Conservation (phyloP, 345 rosid genomes). For the Xanthoceras sorbifolium region DNA sequence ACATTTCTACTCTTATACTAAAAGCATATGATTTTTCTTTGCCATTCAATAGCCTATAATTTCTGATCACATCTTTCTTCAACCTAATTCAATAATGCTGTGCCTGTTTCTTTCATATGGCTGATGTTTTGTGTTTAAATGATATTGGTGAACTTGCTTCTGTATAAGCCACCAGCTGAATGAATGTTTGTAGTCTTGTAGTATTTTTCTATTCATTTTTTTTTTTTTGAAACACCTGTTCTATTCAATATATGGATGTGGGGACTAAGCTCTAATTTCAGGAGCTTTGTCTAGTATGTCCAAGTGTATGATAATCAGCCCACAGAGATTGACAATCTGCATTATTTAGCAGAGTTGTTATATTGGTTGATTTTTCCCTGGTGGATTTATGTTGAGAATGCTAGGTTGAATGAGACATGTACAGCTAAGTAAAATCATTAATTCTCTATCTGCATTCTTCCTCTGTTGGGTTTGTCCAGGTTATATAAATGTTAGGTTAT, state of each 20-base stretch:
- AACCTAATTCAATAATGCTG: not conserved
- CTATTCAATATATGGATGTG: not conserved
- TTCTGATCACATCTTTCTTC: not conserved
- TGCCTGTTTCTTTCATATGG: not conserved
- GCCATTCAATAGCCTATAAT: not conserved
- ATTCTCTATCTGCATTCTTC: not conserved
- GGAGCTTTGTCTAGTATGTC: not conserved
- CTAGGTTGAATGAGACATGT: not conserved
- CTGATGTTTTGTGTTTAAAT: not conserved
- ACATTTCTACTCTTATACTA: conserved; percentile 3
- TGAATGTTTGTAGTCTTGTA: conserved; percentile 3
- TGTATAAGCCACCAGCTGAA: not conserved
- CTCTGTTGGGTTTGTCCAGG: not conserved
- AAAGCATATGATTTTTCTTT: not conserved
- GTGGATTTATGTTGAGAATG: not conserved
- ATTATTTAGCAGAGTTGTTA: not conserved
- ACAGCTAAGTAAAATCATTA: not conserved
- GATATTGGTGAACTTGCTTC: not conserved
- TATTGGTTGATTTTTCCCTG: not conserved
- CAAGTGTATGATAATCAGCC: not conserved
- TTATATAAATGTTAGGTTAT: not conserved
- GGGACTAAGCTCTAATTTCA: not conserved
- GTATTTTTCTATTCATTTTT: too few species aligned
- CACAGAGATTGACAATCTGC: not conserved
- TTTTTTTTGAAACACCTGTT: too few species aligned